Evolutionary conservation across 176 grass and related monocot genomes (phyloP).

Genomic region (Ampelocalamus luodianensis): DNA sequence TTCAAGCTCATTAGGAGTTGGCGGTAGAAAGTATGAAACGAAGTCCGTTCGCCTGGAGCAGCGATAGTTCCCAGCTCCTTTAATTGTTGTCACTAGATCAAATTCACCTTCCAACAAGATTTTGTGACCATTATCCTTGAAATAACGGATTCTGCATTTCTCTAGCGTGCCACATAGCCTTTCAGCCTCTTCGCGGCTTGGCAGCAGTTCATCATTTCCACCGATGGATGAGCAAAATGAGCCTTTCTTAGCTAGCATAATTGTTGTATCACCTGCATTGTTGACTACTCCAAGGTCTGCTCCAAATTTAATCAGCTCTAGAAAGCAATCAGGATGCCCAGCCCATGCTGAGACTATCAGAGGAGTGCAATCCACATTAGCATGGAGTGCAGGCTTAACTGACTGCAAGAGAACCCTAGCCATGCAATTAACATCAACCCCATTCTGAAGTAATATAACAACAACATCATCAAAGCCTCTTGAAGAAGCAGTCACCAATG

Average conservation of each 20-base stretch:
- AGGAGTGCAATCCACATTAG: slow-evolving; percentile 67
- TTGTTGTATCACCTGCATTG: slow-evolving; percentile 48
- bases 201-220: too few species aligned
- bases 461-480: slow-evolving; percentile 61
- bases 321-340: slow-evolving; percentile 56
- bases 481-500: slow-evolving; percentile 59
- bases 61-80: too few species aligned
- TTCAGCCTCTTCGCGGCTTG: too few species aligned
- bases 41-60: too few species aligned
- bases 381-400: slow-evolving; percentile 62
- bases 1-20: too few species aligned
- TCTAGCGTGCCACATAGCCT: too few species aligned
- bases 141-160: too few species aligned
- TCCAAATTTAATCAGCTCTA: slow-evolving; percentile 58
- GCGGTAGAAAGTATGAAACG: too few species aligned
- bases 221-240: slow-evolving; percentile 49
- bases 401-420: slow-evolving; percentile 62
- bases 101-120: too few species aligned
- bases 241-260: slow-evolving; percentile 46
- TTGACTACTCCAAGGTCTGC: slow-evolving; percentile 61
- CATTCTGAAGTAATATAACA: slow-evolving; percentile 56
- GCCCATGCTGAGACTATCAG: slow-evolving; percentile 60
- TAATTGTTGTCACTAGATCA: too few species aligned
- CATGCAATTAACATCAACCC: slow-evolving; percentile 59
- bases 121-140: too few species aligned